A percentile compares a stretch with the other conserved stretches of the same genome.
phyloP scores from a whole-genome alignment of 2,329 filamentous ascomycete species.

The Seiridium unicorne region DNA sequence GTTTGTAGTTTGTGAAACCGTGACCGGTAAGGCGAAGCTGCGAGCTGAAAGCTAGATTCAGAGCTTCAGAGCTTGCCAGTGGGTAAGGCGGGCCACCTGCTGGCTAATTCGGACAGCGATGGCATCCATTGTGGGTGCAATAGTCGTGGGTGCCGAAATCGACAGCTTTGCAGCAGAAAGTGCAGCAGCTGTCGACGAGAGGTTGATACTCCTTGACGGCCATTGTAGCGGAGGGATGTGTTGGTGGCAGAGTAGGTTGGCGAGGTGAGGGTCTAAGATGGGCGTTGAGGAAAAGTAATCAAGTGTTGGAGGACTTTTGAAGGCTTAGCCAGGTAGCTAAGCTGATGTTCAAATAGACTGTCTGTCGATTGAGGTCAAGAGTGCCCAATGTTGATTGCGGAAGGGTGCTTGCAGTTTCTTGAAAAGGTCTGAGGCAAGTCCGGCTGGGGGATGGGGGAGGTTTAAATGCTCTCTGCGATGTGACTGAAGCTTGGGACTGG shows the following conservation, averaged over 20 bases:
- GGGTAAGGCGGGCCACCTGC: background rate
- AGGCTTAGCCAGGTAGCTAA: too few species aligned
- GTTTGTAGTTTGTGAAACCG: background rate
- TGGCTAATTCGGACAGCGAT: slow-evolving; percentile 36
- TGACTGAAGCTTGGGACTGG: slow-evolving; percentile 12
- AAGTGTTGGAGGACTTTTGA: too few species aligned
- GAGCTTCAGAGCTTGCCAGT: too few species aligned
- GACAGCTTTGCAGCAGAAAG: slow-evolving; percentile 49
- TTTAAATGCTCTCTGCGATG: slow-evolving; percentile 11
- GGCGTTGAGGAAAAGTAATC: too few species aligned
- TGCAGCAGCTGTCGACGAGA: slow-evolving; percentile 50
- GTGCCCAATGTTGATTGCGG: background rate
- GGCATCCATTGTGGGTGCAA: slow-evolving; percentile 42
- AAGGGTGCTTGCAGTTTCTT: background rate
- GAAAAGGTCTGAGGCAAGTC: background rate
- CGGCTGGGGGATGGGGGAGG: slow-evolving; percentile 9
- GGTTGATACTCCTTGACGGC: slow-evolving; percentile 39
- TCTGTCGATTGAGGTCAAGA: too few species aligned
- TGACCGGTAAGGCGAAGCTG: background rate
- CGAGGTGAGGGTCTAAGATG: background rate
- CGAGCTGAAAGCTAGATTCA: background rate
- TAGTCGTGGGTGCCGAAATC: slow-evolving; percentile 51
- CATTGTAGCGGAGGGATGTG: slow-evolving; percentile 31
- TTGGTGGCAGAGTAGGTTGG: background rate
- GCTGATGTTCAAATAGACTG: too few species aligned